Evolutionary conservation across 2,329 filamentous ascomycete species (phyloP).

Genomic region (Zymoseptoria brevis): DNA sequence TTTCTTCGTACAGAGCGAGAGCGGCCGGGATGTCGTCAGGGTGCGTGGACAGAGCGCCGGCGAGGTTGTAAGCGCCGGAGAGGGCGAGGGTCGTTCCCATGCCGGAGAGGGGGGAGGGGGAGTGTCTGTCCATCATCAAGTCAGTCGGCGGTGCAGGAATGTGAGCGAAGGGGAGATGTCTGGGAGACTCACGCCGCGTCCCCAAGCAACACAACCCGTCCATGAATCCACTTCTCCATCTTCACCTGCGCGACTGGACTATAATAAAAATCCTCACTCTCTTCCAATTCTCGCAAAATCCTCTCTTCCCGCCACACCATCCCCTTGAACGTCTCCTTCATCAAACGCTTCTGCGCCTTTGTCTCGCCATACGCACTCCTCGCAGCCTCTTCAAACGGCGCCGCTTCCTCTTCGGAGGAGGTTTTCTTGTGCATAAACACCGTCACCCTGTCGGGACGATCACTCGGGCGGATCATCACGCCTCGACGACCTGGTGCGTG

Average conservation of each 20-base stretch:
- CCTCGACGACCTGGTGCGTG: slow-evolving; percentile 23
- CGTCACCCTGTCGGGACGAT: slow-evolving; percentile 15
- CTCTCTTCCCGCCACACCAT: slow-evolving; percentile 24
- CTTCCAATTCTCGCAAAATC: slow-evolving; percentile 22
- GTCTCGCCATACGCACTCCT: slow-evolving; percentile 11
- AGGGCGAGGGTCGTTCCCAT: slow-evolving; percentile 31
- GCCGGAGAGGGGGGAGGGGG: slow-evolving; percentile 26
- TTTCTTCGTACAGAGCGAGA: slow-evolving; percentile 20
- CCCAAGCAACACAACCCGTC: slow-evolving; percentile 24
- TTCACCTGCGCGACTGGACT: slow-evolving; percentile 26
- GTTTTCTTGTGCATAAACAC: slow-evolving; percentile 20
- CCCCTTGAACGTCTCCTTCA: slow-evolving; percentile 21
- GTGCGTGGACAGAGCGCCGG: slow-evolving; percentile 20
- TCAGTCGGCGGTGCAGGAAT: neutral
- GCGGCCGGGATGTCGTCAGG: slow-evolving; percentile 16
- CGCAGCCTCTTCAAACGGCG: slow-evolving; percentile 12
- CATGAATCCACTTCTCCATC: slow-evolving; percentile 24
- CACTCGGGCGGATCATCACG: slow-evolving; percentile 26
- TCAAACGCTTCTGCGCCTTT: slow-evolving; percentile 21
- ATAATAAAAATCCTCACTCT: slow-evolving; percentile 28
- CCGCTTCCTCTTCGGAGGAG: slow-evolving; percentile 17
- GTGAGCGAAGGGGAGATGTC: neutral
- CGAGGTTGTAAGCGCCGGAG: slow-evolving; percentile 29
- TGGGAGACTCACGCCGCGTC: slow-evolving; percentile 24
- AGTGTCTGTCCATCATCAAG: slow-evolving; percentile 15